phyloP scores from a whole-genome alignment of 257 asterid species.

The Striga asiatica region DNA sequence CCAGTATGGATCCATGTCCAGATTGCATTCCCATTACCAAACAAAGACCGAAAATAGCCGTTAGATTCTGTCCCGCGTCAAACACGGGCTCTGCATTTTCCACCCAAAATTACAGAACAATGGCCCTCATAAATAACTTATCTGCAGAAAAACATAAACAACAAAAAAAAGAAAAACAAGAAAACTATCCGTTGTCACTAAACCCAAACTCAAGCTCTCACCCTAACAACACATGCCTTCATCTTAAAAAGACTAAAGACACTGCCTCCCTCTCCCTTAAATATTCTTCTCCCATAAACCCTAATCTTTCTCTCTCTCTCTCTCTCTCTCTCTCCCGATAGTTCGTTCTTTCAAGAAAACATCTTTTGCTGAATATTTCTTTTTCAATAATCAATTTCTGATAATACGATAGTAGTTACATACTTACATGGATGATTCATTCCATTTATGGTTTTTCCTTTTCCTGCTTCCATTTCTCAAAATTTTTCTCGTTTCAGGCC shows the following conservation, averaged over 20 bases:
- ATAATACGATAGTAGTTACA: too few relatives aligned
- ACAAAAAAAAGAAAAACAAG: background rate
- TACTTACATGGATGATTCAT: slow-evolving; percentile 17
- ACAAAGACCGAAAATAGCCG: background rate
- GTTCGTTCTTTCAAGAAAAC: too few relatives aligned
- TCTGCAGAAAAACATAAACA: background rate
- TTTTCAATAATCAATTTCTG: too few relatives aligned
- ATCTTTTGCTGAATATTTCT: too few relatives aligned
- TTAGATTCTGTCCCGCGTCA: background rate
- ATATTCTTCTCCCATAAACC: background rate
- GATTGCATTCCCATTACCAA: background rate
- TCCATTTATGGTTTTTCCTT: slow-evolving; percentile 5
- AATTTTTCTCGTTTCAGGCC: slow-evolving; percentile 22
- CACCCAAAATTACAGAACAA: background rate
- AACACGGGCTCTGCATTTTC: background rate
- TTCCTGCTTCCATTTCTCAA: slow-evolving; percentile 19
- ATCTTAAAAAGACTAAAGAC: too few relatives aligned
- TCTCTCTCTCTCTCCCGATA: slow-evolving; percentile 12
- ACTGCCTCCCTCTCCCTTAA: background rate
- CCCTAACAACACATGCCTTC: background rate
- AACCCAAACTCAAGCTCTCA: slow-evolving; percentile 2
- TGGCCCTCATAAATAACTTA: too few relatives aligned
- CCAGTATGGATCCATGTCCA: background rate
- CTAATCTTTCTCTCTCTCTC: slow-evolving; percentile 19
- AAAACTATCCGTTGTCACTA: slow-evolving; percentile 32